These are phyloP conservation scores for Leccinum fallax DNA, from an alignment of 1,284 basidiomycete genomes.

Conservation along the genomic window DNA sequence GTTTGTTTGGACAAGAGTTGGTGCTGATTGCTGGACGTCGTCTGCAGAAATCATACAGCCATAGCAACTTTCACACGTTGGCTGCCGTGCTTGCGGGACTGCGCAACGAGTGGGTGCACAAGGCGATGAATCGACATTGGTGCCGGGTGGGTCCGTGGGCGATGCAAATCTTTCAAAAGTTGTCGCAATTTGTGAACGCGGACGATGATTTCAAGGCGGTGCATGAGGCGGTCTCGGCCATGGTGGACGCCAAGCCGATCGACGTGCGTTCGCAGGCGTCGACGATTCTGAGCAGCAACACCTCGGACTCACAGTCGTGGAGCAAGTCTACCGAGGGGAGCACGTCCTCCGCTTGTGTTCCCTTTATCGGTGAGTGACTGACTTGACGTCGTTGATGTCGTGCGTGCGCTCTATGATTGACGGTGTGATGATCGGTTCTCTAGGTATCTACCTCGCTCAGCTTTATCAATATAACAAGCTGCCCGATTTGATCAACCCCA, in stretches of 20 bases:
- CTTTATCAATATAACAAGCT: slow-evolving; percentile 61
- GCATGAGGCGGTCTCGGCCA: slow-evolving; percentile 62
- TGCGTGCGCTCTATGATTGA: neutral
- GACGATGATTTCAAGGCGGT: slow-evolving; percentile 78
- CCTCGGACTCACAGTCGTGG: slow-evolving; percentile 39
- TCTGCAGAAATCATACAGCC: slow-evolving; percentile 79
- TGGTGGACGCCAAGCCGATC: slow-evolving; percentile 66
- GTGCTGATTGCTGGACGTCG: slow-evolving; percentile 10
- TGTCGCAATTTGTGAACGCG: slow-evolving; percentile 70
- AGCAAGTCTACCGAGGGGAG: slow-evolving; percentile 51
- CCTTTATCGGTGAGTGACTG: slow-evolving; percentile 68
- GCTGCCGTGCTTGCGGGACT: slow-evolving; percentile 84
- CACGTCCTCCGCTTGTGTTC: slow-evolving; percentile 60
- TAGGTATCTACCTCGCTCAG: slow-evolving; percentile 79
- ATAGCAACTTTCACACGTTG: slow-evolving; percentile 81
- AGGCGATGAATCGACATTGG: slow-evolving; percentile 72
- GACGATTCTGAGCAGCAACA: slow-evolving; percentile 50
- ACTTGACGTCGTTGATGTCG: neutral
- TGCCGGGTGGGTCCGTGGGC: slow-evolving; percentile 73
- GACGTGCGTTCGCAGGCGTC: slow-evolving; percentile 51
- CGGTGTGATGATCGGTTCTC: slow-evolving; percentile 2
- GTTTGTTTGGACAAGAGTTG: neutral
- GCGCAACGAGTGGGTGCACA: slow-evolving; percentile 69
- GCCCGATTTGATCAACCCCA: slow-evolving; percentile 72
- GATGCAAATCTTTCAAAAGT: slow-evolving; percentile 72